Evolutionary conservation across 1,139 yeast genomes (phyloP).

Genomic region (Blastobotrys proliferans): DNA sequence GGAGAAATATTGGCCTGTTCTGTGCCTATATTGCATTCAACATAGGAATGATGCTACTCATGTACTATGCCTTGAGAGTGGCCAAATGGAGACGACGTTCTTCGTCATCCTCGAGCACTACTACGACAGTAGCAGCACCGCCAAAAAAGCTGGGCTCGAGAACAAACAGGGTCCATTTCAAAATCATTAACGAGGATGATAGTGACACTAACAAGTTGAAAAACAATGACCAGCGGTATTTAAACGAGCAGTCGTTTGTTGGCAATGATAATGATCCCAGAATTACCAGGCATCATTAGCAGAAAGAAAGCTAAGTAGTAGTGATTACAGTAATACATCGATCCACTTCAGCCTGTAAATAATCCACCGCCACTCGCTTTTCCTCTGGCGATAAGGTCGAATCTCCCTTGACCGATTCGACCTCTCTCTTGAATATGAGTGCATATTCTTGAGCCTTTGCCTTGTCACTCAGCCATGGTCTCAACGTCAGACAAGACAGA

Average conservation of each 20-base stretch:
- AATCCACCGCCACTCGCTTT: slow-evolving; percentile 1
- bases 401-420: not conserved
- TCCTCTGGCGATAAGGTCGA: not conserved
- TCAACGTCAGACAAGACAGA: not conserved
- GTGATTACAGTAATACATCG: not conserved
- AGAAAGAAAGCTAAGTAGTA: too few species aligned
- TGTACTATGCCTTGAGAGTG: slow-evolving; percentile 37
- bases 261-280: slow-evolving; percentile 4
- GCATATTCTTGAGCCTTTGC: not conserved
- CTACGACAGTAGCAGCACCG: too few species aligned
- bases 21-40: slow-evolving; percentile 46
- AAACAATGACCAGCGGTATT: too few species aligned
- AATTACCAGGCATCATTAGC: not conserved
- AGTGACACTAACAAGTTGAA: not conserved
- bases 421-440: slow-evolving; percentile 2
- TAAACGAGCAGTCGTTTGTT: slow-evolving; percentile 2
- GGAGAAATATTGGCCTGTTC: slow-evolving; percentile 57
- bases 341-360: slow-evolving; percentile 2
- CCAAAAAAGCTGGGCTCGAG: too few species aligned
- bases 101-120: too few species aligned
- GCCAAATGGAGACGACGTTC: slow-evolving; percentile 9
- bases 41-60: slow-evolving; percentile 42
- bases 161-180: too few species aligned
- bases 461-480: not conserved
- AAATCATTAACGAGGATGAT: too few species aligned